Evolutionary conservation across 1,139 yeast species (phyloP).

Genomic region (Keqinozyma sinolaborantium): DNA sequence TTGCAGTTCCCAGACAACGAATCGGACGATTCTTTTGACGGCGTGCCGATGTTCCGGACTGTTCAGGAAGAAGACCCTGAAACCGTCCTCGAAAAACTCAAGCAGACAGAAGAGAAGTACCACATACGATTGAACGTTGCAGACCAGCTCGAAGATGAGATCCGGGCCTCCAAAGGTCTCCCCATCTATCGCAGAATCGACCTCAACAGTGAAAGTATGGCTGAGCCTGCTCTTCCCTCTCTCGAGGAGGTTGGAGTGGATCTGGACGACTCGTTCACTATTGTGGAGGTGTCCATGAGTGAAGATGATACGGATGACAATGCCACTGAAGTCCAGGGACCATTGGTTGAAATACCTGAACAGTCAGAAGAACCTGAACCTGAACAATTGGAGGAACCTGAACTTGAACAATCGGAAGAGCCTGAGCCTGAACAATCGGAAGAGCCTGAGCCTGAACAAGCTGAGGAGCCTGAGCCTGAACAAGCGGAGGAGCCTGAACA

Average conservation of each 20-base stretch:
- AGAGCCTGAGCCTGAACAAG: not conserved
- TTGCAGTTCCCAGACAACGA: slow-evolving; percentile 4
- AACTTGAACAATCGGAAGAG: not conserved
- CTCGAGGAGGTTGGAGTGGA: too few species aligned
- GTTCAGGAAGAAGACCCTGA: slow-evolving; percentile 31
- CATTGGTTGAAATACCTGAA: slow-evolving; percentile 1
- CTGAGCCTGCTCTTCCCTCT: too few species aligned
- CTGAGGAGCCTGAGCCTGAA: not conserved
- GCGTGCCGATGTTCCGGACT: slow-evolving; percentile 28
- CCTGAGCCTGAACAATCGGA: not conserved
- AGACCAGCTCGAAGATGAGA: slow-evolving; percentile 4
- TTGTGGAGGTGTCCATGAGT: slow-evolving; percentile 2
- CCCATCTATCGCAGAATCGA: too few species aligned
- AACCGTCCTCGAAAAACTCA: slow-evolving; percentile 22
- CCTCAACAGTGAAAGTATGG: too few species aligned
- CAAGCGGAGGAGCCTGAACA: not conserved
- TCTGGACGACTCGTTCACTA: slow-evolving; percentile 4
- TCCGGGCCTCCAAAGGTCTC: not conserved
- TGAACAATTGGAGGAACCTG: not conserved
- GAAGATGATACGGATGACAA: slow-evolving; percentile 1
- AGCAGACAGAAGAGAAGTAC: slow-evolving; percentile 29
- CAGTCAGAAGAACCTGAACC: not conserved
- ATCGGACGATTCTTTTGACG: slow-evolving; percentile 5
- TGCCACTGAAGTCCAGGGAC: not conserved
- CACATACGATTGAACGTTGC: slow-evolving; percentile 23